phyloP scores from a whole-genome alignment of 495 filamentous ascomycete genomes.

The Lentithecium fluviatile region DNA sequence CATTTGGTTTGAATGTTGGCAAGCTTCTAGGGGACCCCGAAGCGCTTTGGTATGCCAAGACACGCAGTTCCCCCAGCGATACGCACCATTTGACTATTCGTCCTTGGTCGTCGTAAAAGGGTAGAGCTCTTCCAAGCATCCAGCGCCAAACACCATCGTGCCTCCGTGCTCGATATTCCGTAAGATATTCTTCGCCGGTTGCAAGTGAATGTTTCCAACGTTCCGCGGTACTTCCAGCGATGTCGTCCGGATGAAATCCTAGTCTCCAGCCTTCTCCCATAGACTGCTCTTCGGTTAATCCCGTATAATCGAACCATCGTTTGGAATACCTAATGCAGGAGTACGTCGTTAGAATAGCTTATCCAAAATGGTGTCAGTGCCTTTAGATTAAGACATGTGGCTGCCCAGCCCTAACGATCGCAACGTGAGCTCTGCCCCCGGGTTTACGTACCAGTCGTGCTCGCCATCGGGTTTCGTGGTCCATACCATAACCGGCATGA shows the following conservation, averaged over 20 bases:
- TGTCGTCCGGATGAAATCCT: conserved; percentile 58
- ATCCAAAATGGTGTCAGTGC: too few species aligned
- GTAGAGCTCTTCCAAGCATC: conserved; percentile 67
- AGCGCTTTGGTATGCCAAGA: too few species aligned
- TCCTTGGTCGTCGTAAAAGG: conserved; percentile 59
- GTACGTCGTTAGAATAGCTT: too few species aligned
- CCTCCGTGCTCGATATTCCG: conserved; percentile 65
- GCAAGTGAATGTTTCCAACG: conserved; percentile 58
- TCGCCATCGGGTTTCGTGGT: conserved; percentile 58
- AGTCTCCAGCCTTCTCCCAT: conserved; percentile 46
- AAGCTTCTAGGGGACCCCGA: too few species aligned
- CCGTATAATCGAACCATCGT: conserved; percentile 71
- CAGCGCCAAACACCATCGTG: conserved; percentile 65
- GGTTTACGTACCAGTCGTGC: conserved; percentile 67
- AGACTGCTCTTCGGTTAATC: conserved; percentile 55
- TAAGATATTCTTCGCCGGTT: conserved; percentile 63
- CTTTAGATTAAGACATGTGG: too few species aligned
- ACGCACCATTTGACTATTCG: conserved; percentile 70
- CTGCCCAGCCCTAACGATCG: too few species aligned
- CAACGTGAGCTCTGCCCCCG: too few species aligned
- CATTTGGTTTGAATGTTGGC: too few species aligned
- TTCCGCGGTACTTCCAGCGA: conserved; percentile 46
- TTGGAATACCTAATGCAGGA: too few species aligned
- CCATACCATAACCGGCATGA: conserved; percentile 70
- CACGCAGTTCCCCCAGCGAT: too few species aligned